Base-by-base conservation (phyloP, 257 asterid species). In the Petunia secreta region DNA sequence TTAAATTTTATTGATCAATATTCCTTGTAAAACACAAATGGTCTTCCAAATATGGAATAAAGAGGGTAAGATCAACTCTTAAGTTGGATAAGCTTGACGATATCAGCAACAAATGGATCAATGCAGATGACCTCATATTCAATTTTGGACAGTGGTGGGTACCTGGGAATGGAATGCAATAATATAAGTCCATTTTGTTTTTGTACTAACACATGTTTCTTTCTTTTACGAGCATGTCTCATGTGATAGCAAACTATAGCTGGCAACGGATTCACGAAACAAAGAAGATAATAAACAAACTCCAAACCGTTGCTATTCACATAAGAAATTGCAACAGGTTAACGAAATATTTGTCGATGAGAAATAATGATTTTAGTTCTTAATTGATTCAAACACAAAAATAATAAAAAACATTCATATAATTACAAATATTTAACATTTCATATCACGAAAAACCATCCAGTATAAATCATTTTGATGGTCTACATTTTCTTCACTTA, bases 121-220 rank as follows among this genome's bases (percentile, higher is more conserved):
- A 87, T 84, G 87, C 97, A 13, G 96, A 92, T 85, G 83, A 91
- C 77, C 91, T 92, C 53, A 85, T 91, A 81, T 91, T 91, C 75
- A 92, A 92, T 83, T 89, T 93, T 39, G 94, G 97, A 63, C 96
- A 92, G 81, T 92, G 97, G 97, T 92, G 96, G 97, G 92, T 88
- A 71, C 97, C 93, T 0, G 91, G 89, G 81, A 92, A 92, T 79
- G 89, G 90, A 84, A 84, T 82, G 97, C 25, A 25, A 25, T 25
- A 25, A 25, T 25, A 25, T 92, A 88, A 87, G 96, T 79, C 57
- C 50, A 15, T 52, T 84, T 71, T 25, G 38, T 46, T 48, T 46
- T 52, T 55, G 60, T 58, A 10, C 48, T 65, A 58, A 63, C 38
- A 59, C 75, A 25, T 41, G 53, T 75, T 55, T 15, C 66, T 39